Base-by-base conservation (phyloP, 495 filamentous ascomycete genomes). In the Talaromyces nanjingensis region DNA sequence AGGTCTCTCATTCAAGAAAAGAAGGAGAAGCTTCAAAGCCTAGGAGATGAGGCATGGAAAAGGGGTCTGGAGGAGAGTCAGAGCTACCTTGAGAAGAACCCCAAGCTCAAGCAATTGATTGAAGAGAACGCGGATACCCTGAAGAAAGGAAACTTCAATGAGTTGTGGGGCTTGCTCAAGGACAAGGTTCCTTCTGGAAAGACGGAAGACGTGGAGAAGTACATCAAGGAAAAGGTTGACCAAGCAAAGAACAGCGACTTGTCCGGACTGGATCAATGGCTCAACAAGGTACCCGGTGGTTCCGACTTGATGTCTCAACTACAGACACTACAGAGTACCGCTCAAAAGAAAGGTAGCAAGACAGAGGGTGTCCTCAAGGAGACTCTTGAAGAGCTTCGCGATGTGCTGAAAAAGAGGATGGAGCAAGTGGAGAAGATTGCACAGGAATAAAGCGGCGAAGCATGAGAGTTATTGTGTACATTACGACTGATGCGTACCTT, bases 61-160 rank as follows among this genome's bases (percentile, higher is more conserved):
- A 84, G 87, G 73, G 86, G 82, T 0, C 66, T 85, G 60, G 81
- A 89, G 66, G 76, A 88, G 67, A 81, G 81, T 8, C 80, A 85
- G 70, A 82, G 84, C 2, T 83, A 81, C 29, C 79, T 89, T 2
- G 86, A 90, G 59, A 87, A 89, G 78, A 86, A 77, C 66, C 87
- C 87, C 6, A 70, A 85, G 73, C 73, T 88, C 64, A 89, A 87
- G 77, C 67, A 87, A 70, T 63, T 89, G 39, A 68, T 89, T 7
- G 84, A 85, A 70, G 71, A 85, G 56, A 89, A 91, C 69, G 77
- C 73, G 16, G 82, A 85, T 33, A 45, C 76, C 0, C 68, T 91
- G 66, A 89, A 87, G 76, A 68, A 80, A 64, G 83, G 84, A 24
- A 85, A 88, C 64, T 76, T 81, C 34, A 64, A 73, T 14, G 83